These are phyloP conservation scores for Neonectria ditissima DNA, from an alignment of 2,329 filamentous ascomycete genomes.

Conservation along the genomic window DNA sequence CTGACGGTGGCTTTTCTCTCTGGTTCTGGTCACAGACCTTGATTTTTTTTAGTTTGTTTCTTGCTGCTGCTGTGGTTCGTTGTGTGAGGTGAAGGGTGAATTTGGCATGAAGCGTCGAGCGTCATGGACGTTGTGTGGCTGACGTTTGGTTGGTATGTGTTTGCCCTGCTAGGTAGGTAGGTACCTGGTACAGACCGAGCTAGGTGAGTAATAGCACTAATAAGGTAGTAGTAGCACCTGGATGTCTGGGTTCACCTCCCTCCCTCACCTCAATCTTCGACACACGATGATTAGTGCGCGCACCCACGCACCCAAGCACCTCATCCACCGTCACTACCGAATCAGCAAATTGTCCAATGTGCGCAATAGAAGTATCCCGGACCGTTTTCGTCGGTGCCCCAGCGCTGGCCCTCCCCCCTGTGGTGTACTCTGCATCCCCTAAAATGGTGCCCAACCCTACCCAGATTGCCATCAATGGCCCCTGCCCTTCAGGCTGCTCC, in stretches of 20 bases:
- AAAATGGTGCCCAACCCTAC: conserved; percentile 19
- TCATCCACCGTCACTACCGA: background rate
- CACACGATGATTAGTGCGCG: conserved; percentile 24
- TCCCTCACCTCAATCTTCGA: conserved; percentile 14
- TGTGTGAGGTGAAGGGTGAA: background rate
- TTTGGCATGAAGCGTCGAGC: conserved; percentile 9
- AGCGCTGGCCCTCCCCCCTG: background rate
- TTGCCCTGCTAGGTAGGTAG: background rate
- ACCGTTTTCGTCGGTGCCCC: background rate
- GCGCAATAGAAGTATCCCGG: background rate
- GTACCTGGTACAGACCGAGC: too few species aligned
- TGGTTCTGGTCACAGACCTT: background rate
- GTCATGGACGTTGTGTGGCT: conserved; percentile 21
- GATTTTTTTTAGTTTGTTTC: background rate
- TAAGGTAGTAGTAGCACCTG: background rate
- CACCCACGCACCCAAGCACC: background rate
- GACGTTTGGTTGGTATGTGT: conserved; percentile 28
- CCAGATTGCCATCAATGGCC: background rate
- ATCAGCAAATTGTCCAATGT: conserved; percentile 9
- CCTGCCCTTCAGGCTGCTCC: conserved; percentile 8
- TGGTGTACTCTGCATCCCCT: background rate
- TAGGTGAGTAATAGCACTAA: too few species aligned
- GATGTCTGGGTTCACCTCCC: background rate
- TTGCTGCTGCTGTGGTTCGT: background rate
- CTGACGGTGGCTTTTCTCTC: conserved; percentile 3